These are phyloP conservation scores for Mycena indigotica DNA, from an alignment of 768 basidiomycete genomes.

Conservation along the genomic window DNA sequence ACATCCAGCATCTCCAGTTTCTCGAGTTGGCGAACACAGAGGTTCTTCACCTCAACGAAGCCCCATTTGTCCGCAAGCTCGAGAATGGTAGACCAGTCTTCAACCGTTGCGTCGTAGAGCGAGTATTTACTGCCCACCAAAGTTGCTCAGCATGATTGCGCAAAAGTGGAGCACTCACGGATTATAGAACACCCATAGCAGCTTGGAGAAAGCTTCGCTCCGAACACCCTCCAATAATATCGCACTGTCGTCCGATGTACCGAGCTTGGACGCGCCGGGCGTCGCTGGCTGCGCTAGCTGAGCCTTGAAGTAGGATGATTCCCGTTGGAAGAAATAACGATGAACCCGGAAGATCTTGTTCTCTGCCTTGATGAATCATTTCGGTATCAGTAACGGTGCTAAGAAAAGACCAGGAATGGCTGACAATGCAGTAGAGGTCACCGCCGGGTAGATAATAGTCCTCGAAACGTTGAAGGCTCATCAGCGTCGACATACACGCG, in stretches of 20 bases:
- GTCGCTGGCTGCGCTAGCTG: constrained; percentile 36
- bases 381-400: background rate
- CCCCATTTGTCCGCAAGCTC: constrained; percentile 58
- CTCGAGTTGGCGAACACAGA: constrained; percentile 63
- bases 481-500: constrained; percentile 22
- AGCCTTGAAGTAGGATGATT: constrained; percentile 48
- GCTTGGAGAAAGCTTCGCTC: constrained; percentile 42
- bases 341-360: constrained; percentile 53
- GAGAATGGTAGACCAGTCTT: constrained; percentile 61
- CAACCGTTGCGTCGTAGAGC: constrained; percentile 50
- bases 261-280: constrained; percentile 33
- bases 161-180: constrained; percentile 36
- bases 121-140: constrained; percentile 62
- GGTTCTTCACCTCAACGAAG: constrained; percentile 57
- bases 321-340: constrained; percentile 54
- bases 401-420: constrained; percentile 12
- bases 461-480: constrained; percentile 28
- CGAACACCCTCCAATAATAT: constrained; percentile 46
- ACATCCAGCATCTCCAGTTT: constrained; percentile 48
- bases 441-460: constrained; percentile 48
- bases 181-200: constrained; percentile 63
- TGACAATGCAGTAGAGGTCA: constrained; percentile 43
- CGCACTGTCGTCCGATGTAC: constrained; percentile 43
- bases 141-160: background rate
- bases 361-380: constrained; percentile 41